phyloP scores from a whole-genome alignment of 2,329 filamentous ascomycete genomes.

The Tricladium varicosporioides region DNA sequence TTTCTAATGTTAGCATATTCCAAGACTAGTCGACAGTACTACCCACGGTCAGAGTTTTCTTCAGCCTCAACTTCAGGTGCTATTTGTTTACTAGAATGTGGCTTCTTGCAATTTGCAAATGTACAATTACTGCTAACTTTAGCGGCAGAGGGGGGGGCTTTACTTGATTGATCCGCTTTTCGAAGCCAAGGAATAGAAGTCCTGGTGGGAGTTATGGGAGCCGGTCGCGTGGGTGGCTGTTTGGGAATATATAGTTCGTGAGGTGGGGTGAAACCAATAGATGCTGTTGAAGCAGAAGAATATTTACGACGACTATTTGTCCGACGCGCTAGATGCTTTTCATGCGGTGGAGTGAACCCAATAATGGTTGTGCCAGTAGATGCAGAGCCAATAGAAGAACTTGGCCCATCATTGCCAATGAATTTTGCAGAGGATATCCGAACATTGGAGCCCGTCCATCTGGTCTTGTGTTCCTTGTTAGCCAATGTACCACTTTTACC shows the following conservation, averaged over 20 bases:
- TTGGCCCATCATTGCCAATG: constrained; percentile 1
- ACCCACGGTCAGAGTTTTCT: not conserved
- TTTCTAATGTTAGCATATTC: not conserved
- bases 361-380: constrained; percentile 24
- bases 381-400: constrained; percentile 19
- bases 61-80: not conserved
- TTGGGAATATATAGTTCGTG: constrained; percentile 1
- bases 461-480: constrained; percentile 18
- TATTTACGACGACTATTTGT: not conserved
- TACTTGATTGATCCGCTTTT: constrained; percentile 16
- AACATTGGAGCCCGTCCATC: not conserved
- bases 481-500: not conserved
- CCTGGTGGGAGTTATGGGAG: constrained; percentile 10
- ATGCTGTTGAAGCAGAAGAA: not conserved
- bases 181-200: constrained; percentile 30
- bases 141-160: constrained; percentile 5
- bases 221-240: constrained; percentile 1
- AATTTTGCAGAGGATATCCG: not conserved
- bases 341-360: constrained; percentile 23
- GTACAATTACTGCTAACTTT: constrained; percentile 1
- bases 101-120: not conserved
- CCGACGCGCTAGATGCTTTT: constrained; percentile 3
- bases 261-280: not conserved
- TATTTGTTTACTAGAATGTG: not conserved
- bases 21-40: not conserved